These are phyloP conservation scores for Babesia microti DNA, from an alignment of 169 alveolate genomes.

Conservation along the genomic window DNA sequence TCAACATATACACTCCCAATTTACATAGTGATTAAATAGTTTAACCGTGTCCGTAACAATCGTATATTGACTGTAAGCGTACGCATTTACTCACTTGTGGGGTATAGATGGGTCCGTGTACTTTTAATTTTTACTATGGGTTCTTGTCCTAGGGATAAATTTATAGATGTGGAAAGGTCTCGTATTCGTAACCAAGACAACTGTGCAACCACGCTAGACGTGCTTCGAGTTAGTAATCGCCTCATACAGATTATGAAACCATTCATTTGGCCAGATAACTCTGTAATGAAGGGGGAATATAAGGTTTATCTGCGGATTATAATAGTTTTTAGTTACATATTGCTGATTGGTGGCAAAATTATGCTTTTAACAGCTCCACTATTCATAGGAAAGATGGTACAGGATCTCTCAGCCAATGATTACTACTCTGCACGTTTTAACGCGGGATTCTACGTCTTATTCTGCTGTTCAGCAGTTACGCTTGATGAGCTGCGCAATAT, in stretches of 20 bases:
- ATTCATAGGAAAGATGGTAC: slow-evolving; percentile 13
- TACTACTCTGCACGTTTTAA: slow-evolving; percentile 1
- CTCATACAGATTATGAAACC: slow-evolving; percentile 21
- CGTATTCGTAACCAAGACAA: too few species aligned
- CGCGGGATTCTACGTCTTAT: neutral
- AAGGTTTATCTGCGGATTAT: slow-evolving; percentile 7
- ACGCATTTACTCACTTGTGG: too few species aligned
- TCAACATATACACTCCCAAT: too few species aligned
- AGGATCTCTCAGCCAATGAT: neutral
- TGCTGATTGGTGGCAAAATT: slow-evolving; percentile 17
- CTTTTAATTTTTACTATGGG: too few species aligned
- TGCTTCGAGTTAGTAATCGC: too few species aligned
- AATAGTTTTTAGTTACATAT: slow-evolving; percentile 11
- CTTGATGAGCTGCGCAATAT: slow-evolving; percentile 32
- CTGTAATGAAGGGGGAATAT: slow-evolving; percentile 4
- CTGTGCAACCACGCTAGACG: too few species aligned
- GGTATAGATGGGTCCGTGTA: too few species aligned
- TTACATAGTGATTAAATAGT: too few species aligned
- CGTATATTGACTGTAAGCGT: too few species aligned
- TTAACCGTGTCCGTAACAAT: too few species aligned
- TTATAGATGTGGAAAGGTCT: too few species aligned
- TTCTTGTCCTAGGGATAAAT: too few species aligned
- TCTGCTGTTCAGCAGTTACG: slow-evolving; percentile 5
- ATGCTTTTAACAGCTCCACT: slow-evolving; percentile 17
- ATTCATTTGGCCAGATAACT: slow-evolving; percentile 30